Base-by-base conservation (phyloP, 441 rosid species). In the Euphorbia celastroides region DNA sequence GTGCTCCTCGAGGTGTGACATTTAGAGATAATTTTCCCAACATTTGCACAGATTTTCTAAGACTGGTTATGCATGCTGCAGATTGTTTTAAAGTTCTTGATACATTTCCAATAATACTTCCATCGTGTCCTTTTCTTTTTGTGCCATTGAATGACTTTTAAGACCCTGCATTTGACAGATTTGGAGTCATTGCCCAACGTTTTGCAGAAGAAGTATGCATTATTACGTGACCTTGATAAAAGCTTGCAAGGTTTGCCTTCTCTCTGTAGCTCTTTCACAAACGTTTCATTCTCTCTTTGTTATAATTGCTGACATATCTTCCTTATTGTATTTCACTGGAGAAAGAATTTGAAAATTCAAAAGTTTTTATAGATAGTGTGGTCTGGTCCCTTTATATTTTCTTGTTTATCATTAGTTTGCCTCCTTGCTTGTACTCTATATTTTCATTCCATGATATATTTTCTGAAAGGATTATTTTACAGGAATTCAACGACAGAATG, bases 401-500 rank as follows among this genome's bases (percentile, higher is more conserved):
- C 25, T 50, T 50, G 55, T 50, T 50, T 19, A 19, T 50, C 55
- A 17, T 19, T 50, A 19, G 20, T 50, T 50, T 56, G 48, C 16
- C 14, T 19, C 3, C 42, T 7, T 36, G 42, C 42, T 36, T 36
- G 42, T 36, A 36, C 12, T 36, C 7, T 34, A 34, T 34, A 36
- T 36, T 36, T 36, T 36, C 42, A 7, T 36, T 36, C 8, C 42
- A 36, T 13, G 1, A 36, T n/a, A n/a, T n/a, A 36, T 2, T 36
- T 36, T 36, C 42, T 36, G 42, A 36, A 27, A 60, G 1, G 76
- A 31, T 42, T 6, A 64, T 48, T 67, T 66, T 48, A 44, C 81
- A 93, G 97, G 87, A 59, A 82, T 88, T 60, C 87, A 81, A 70
- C 86, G 83, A 54, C 97, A 88, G 76, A 94, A 92, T 74, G 99